Base-by-base conservation (phyloP, 2,329 filamentous ascomycete genomes). In the Scorias spongiosa region DNA sequence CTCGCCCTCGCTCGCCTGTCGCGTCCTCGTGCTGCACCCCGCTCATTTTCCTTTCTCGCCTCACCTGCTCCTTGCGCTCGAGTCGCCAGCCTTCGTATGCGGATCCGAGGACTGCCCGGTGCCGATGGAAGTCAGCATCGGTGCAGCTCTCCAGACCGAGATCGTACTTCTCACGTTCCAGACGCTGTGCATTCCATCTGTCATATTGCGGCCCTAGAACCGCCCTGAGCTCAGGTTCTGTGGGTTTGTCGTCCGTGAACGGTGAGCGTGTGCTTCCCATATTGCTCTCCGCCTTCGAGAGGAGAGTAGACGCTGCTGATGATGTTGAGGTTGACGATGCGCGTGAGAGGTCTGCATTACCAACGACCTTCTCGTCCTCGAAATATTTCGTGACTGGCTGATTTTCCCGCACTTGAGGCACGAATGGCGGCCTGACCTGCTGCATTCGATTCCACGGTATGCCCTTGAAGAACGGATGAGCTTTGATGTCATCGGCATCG, bases 401-500 rank as follows among this genome's bases (percentile, higher is more conserved):
- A 18, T 61, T 59, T 32, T 63, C 60, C 10, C 60, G 57, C 18
- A 95, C 78, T 9, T 77, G 72, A 0, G 89, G 89, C 1, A 93
- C 68, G 54, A 93, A 89, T 0, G 88, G 88, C 1, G 89, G 88
- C 8, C 68, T 67, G 44, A 76, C 72, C 29, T 73, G 64, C 55
- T 91, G 82, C 12, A 94, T 63, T 1, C 74, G 74, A 11, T 82
- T 76, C 91, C 86, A 96, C 1, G 76, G 74, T 12, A 93, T 76
- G 41, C 78, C 76, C 45, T 71, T 72, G 66, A 96, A 96, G 74
- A 89, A 96, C 10, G 77, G 75, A 63, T 96, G 91, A 2, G 72
- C 65, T 60, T 93, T 95, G 68, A 96, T 93, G 44, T 95, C 87
- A 50, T 84, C 77, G 1, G 84, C 88, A 55, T 93, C 88, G 48